Evolutionary conservation across 192 early-diverging fungal species (phyloP).

Genomic region (Thamnidium elegans): DNA sequence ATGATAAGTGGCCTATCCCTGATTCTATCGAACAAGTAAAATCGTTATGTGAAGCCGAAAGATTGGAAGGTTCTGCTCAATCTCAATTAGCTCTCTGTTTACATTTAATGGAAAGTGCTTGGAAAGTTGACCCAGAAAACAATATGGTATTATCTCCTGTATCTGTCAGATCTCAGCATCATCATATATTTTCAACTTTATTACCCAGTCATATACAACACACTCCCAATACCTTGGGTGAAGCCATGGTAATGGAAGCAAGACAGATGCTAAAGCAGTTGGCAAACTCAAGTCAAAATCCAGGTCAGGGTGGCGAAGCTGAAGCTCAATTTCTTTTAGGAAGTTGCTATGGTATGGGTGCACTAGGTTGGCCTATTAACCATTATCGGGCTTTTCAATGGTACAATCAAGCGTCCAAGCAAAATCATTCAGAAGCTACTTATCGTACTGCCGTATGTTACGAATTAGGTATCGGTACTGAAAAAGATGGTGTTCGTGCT

Average conservation of each 20-base stretch:
- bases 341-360: slow-evolving; percentile 83
- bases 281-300: slow-evolving; percentile 55
- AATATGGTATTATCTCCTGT: neutral
- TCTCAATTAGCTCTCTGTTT: slow-evolving; percentile 10
- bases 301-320: slow-evolving; percentile 68
- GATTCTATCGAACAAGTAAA: neutral
- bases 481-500: slow-evolving; percentile 73
- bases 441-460: slow-evolving; percentile 94
- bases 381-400: slow-evolving; percentile 84
- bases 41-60: neutral
- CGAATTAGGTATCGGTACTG: slow-evolving; percentile 88
- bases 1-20: slow-evolving; percentile 8
- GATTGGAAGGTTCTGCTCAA: neutral
- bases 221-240: slow-evolving; percentile 57
- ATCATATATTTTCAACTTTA: neutral
- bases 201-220: neutral
- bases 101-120: slow-evolving; percentile 14
- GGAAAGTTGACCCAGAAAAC: neutral
- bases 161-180: neutral
- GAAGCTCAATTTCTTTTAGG: slow-evolving; percentile 95
- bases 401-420: slow-evolving; percentile 89
- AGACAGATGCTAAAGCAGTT: slow-evolving; percentile 83
- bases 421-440: slow-evolving; percentile 83
- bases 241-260: slow-evolving; percentile 71
- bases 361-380: slow-evolving; percentile 71